phyloP scores from a whole-genome alignment of 345 rosid species.

The Gossypium sturtianum region DNA sequence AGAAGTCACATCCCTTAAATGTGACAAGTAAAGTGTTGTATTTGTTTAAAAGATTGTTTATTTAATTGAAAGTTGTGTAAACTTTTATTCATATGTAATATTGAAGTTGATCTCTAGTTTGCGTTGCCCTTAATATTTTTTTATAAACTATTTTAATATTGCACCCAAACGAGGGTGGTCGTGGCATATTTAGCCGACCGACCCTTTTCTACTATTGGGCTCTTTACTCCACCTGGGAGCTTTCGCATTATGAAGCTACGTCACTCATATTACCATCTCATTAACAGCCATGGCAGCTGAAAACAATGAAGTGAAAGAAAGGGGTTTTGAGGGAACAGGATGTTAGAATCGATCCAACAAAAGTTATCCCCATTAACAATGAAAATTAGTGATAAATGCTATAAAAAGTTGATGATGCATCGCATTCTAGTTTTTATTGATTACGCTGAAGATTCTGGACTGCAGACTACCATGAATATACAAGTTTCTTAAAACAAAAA shows the following conservation, averaged over 20 bases:
- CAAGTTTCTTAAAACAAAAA: background rate
- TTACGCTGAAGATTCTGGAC: background rate
- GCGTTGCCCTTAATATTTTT: background rate
- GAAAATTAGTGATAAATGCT: background rate
- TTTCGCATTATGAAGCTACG: background rate
- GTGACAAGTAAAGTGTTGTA: background rate
- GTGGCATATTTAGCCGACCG: slow-evolving; percentile 11
- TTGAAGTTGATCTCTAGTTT: background rate
- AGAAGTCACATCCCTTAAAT: background rate
- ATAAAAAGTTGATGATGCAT: background rate
- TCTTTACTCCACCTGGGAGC: background rate
- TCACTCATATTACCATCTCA: background rate
- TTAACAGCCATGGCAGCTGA: background rate
- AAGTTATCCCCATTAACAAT: background rate
- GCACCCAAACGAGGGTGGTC: background rate
- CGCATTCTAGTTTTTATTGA: background rate
- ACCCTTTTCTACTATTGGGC: background rate
- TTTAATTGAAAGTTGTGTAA: background rate
- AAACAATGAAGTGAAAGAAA: background rate
- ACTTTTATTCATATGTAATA: background rate
- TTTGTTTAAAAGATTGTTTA: background rate
- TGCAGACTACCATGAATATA: background rate
- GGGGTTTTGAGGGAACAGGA: background rate
- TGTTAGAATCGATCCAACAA: background rate
- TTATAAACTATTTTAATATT: too few relatives aligned